Base-by-base conservation (phyloP, 257 asterid genomes). In the Penstemon davidsonii region DNA sequence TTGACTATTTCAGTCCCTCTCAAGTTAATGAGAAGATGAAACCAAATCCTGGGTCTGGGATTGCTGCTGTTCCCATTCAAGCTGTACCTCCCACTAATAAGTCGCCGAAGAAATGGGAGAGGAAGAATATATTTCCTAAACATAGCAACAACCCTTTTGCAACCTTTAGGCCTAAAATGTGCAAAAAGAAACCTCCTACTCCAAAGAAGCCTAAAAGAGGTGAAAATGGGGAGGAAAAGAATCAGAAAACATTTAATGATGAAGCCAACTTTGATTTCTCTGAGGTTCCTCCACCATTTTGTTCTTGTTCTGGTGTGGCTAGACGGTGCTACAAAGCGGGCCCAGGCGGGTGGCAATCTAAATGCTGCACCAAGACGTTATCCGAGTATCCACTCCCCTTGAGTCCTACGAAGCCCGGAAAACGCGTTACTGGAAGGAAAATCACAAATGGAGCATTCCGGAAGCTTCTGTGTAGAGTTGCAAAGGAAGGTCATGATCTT, bases 51-150 rank as follows among this genome's bases (percentile, higher is more conserved):
- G 69, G 62, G 49, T 66, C 72, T 3, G 69, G 62, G 49, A 69
- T 76, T 39, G 78, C 75, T 45, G 81, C 85, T 3, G 59, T 81
- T 56, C 85, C 89, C 39, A 55, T 84, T 63, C 81, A 73, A 54
- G 55, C 86, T 19, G 71, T 81, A 12, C 60, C 78, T 18, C 79
- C 81, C 5, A 3, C 67, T 1, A 33, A 46, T 33, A 71, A 39
- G 33, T 15, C 44, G 50, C 64, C 13, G 3, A 61, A 68, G 60
- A 64, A 68, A 56, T 72, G 38, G 47, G 56, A 70, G 59, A 52
- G 42, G 45, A 64, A 33, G 56, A 51, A 44, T 12, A 36, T 46
- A 55, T 36, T 54, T 33, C 42, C 13, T 12, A 63, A 76, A 38
- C 45, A 49, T 8, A 72, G 71, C 57, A 68, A 68, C 57, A 37